These are phyloP conservation scores for Hypomyces rosellus DNA, from an alignment of 2,329 filamentous ascomycete species.

Conservation along the genomic window DNA sequence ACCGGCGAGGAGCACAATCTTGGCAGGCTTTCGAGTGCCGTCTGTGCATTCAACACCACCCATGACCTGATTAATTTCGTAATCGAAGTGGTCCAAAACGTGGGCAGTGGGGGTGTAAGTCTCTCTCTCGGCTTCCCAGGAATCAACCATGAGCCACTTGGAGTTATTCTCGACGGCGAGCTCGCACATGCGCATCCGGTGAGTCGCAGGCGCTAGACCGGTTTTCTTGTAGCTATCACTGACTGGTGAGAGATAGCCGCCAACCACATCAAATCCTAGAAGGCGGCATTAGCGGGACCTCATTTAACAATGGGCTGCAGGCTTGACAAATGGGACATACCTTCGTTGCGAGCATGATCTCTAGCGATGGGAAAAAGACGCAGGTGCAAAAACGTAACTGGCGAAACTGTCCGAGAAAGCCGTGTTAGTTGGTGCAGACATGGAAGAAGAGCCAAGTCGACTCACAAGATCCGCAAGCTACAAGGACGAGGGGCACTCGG, in stretches of 20 bases:
- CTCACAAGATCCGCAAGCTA: conserved; percentile 59
- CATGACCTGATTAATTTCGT: conserved; percentile 74
- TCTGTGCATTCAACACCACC: conserved; percentile 68
- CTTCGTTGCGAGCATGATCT: conserved; percentile 59
- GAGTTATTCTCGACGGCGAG: conserved; percentile 69
- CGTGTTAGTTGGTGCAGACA: conserved; percentile 9
- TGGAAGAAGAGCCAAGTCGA: conserved; percentile 4
- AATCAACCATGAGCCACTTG: conserved; percentile 75
- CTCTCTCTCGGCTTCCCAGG: conserved; percentile 78
- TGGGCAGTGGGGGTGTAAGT: conserved; percentile 82
- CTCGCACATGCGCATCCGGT: conserved; percentile 67
- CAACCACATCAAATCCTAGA: conserved; percentile 68
- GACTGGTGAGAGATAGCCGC: conserved; percentile 49
- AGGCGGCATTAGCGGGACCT: neutral
- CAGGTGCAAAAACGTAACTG: conserved; percentile 69
- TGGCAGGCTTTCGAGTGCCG: conserved; percentile 59
- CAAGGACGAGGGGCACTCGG: conserved; percentile 58
- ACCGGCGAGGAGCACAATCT: conserved; percentile 76
- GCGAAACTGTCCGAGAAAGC: conserved; percentile 44
- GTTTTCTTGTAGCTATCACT: conserved; percentile 33
- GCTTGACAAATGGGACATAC: conserved; percentile 14
- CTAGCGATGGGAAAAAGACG: conserved; percentile 86
- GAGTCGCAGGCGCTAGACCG: conserved; percentile 30
- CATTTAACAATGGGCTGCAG: neutral
- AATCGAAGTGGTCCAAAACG: conserved; percentile 84